Evolutionary conservation across 2,329 filamentous ascomycete genomes (phyloP).

Genomic region (Calonectria pauciramosa): DNA sequence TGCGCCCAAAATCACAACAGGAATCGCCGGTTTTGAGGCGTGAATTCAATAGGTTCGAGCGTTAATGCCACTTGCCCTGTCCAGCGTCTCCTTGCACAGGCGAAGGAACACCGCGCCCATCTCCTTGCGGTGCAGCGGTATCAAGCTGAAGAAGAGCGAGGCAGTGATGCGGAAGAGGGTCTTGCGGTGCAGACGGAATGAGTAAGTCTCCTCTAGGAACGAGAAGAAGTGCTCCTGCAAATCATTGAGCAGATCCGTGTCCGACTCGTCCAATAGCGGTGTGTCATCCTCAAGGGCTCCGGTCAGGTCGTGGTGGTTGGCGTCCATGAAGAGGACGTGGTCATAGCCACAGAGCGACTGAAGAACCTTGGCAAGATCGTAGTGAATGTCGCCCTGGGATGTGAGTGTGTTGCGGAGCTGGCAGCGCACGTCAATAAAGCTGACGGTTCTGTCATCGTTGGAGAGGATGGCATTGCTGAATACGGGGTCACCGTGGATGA

Average conservation of each 20-base stretch:
- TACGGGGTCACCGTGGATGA: not conserved
- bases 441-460: not conserved
- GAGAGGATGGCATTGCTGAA: conserved; percentile 8
- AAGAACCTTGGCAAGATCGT: conserved; percentile 1
- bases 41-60: not conserved
- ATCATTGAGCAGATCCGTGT: not conserved
- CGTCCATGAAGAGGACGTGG: not conserved
- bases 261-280: not conserved
- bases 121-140: not conserved
- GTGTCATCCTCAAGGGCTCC: not conserved
- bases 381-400: not conserved
- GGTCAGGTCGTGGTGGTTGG: not conserved
- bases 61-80: not conserved
- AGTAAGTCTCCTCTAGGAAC: not conserved
- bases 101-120: not conserved
- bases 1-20: not conserved
- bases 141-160: not conserved
- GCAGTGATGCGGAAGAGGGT: conserved; percentile 1
- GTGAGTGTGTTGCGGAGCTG: not conserved
- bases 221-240: conserved; percentile 3
- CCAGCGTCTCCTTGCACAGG: not conserved
- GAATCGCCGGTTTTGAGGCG: not conserved
- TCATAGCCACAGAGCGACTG: not conserved
- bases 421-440: conserved; percentile 5
- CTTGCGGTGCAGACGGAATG: not conserved